Evolutionary conservation across 768 basidiomycete genomes (phyloP), one percentile per base, ranked within the genome.

Genomic region (Panellus pusillus): DNA sequence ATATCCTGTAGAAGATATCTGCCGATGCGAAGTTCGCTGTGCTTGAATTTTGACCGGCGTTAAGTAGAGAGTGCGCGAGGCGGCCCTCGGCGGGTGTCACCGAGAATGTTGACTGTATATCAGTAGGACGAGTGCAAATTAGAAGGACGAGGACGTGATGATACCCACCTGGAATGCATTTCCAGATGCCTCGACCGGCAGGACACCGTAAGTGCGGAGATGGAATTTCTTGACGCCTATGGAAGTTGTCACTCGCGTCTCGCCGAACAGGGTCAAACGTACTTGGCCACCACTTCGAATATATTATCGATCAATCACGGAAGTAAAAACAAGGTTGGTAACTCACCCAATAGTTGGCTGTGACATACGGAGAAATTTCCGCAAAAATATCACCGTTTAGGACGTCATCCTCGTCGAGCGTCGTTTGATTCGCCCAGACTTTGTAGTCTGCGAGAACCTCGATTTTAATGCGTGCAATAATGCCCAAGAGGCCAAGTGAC

Each of bases 311-410:
- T 36, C 24, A 6, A 24, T 24, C 24, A 24, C 35, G 14, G 8
- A 2, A 38, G 14, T 19, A 27, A 18, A 1, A 24, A 29, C 50
- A 24, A 24, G 24, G 24, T 24, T 24, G 24, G 24, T 3, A 24
- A 58, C 66, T 12, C 37, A 73, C 72, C 72, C 71, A 73, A 44
- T 67, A 71, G 28, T 73, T 73, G 1, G 71, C 71, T 13, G 70
- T 73, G n/a, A 72, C 71, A 47, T 68, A 73, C 8, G 71, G 72
- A 9, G 67, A 70, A 44, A 72, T 66, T 44, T 66, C 55, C 17
- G 45, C 61, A 45, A 61, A 70, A 15, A 73, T 65, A 54, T 72
- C 70, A 12, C 63, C 70, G 40, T 70, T 65, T 47, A 72, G 53
- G 29, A 72, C 66, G 5, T 68, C 63, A 14, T 57, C 62, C 56